Evolutionary conservation across 2,329 filamentous ascomycete genomes (phyloP).

Genomic region (Helotiales sp.): DNA sequence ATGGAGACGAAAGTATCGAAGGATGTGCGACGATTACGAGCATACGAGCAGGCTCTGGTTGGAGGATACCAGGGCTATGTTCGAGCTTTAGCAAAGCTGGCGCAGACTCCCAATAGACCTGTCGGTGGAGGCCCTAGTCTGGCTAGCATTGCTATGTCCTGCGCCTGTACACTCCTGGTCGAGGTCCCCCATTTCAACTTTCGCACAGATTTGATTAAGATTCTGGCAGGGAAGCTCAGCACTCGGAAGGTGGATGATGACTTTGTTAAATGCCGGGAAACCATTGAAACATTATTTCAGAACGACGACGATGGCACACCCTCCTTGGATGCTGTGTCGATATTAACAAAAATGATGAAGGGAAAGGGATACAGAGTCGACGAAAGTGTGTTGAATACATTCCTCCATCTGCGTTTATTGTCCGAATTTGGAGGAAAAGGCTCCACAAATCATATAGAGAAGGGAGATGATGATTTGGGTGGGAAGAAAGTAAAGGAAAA

Average conservation of each 20-base stretch:
- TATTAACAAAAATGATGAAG: conserved; percentile 95
- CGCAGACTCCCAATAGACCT: conserved; percentile 51
- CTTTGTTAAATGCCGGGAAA: conserved; percentile 73
- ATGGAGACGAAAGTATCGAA: conserved; percentile 83
- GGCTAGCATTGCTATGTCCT: conserved; percentile 77
- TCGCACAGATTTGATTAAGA: conserved; percentile 81
- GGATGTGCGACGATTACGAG: conserved; percentile 78
- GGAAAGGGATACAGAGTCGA: conserved; percentile 78
- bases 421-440: conserved; percentile 85
- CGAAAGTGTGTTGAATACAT: conserved; percentile 85
- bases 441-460: conserved; percentile 76
- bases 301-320: conserved; percentile 89
- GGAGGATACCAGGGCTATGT: conserved; percentile 84
- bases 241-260: conserved; percentile 69
- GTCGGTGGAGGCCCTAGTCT: conserved; percentile 50
- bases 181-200: conserved; percentile 98
- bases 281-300: conserved; percentile 78
- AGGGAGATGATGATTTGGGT: conserved; percentile 38
- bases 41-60: conserved; percentile 86
- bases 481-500: conserved; percentile 70
- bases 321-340: conserved; percentile 80
- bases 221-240: conserved; percentile 82
- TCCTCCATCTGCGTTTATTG: conserved; percentile 84
- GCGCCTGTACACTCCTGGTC: conserved; percentile 77
- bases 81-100: conserved; percentile 68